Conservation (phyloP, 2,329 filamentous ascomycete species). For the Penicillium nordicum region DNA sequence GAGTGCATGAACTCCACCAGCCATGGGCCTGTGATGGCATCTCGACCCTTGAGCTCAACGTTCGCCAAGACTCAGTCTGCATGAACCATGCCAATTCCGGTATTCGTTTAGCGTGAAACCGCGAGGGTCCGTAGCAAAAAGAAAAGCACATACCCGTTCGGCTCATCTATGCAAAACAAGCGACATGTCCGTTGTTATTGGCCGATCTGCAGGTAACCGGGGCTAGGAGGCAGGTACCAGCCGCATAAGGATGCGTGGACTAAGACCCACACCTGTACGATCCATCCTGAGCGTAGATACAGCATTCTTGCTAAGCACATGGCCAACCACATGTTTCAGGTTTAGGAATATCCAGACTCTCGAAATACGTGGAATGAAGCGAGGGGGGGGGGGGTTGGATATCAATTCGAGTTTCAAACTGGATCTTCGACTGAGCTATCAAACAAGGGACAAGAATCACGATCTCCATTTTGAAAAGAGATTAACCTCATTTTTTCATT, state of each 20-base stretch:
- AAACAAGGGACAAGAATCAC: slow-evolving; percentile 15
- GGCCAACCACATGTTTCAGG: slow-evolving; percentile 25
- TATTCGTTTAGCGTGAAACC: slow-evolving; percentile 11
- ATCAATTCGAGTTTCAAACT: slow-evolving; percentile 5
- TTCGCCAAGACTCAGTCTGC: slow-evolving; percentile 10
- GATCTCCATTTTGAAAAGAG: background rate
- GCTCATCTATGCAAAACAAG: slow-evolving; percentile 18
- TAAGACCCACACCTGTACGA: slow-evolving; percentile 3
- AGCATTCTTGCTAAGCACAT: slow-evolving; percentile 17
- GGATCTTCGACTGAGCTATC: slow-evolving; percentile 11
- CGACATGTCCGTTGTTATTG: slow-evolving; percentile 19
- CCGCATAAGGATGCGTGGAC: slow-evolving; percentile 11
- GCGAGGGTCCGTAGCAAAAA: slow-evolving; percentile 2
- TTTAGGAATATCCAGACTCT: slow-evolving; percentile 10
- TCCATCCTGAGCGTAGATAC: slow-evolving; percentile 4
- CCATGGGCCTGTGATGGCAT: slow-evolving; percentile 22
- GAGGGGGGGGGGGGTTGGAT: slow-evolving; percentile 19
- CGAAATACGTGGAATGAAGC: slow-evolving; percentile 19
- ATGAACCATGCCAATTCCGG: slow-evolving; percentile 17
- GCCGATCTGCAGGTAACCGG: slow-evolving; percentile 13
- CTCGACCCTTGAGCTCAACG: slow-evolving; percentile 10
- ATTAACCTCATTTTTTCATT: slow-evolving; percentile 8
- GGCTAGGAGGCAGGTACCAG: slow-evolving; percentile 20
- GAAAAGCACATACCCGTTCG: slow-evolving; percentile 16
- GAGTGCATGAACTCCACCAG: slow-evolving; percentile 12